Percentiles rank a stretch among this genome's conserved stretches.
Evolutionary conservation across 2,329 filamentous ascomycete species (phyloP).

Genomic region (Mycosphaerella sp.): DNA sequence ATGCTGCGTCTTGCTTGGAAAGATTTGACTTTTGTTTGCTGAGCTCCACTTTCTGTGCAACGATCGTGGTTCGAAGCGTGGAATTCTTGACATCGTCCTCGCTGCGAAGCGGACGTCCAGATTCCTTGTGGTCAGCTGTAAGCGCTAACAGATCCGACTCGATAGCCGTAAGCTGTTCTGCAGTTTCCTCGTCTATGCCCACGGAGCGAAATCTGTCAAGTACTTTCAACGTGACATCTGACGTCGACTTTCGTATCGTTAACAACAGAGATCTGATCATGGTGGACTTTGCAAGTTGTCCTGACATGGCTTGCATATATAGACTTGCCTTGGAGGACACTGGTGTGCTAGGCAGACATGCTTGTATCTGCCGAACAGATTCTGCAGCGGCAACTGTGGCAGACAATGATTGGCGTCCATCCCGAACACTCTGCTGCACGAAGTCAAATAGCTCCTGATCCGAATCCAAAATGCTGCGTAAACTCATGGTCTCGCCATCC

Average conservation of each 20-base stretch:
- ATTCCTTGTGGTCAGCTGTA: slow-evolving; percentile 14
- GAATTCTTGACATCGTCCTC: slow-evolving; percentile 66
- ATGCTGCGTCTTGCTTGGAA: slow-evolving; percentile 63
- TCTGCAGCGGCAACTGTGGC: slow-evolving; percentile 37
- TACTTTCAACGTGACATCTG: slow-evolving; percentile 47
- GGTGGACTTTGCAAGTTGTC: slow-evolving; percentile 49
- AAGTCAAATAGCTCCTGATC: slow-evolving; percentile 50
- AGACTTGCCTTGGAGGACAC: slow-evolving; percentile 41
- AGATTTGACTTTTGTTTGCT: slow-evolving; percentile 67
- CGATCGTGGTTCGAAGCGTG: slow-evolving; percentile 67
- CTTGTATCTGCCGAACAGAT: slow-evolving; percentile 36
- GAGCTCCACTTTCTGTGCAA: slow-evolving; percentile 74
- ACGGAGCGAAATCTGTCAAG: slow-evolving; percentile 23
- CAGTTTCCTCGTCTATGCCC: slow-evolving; percentile 1
- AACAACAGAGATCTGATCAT: slow-evolving; percentile 51
- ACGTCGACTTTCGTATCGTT: slow-evolving; percentile 55
- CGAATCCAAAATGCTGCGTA: slow-evolving; percentile 54
- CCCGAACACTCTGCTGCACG: slow-evolving; percentile 33
- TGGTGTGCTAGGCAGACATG: slow-evolving; percentile 34
- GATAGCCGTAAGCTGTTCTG: slow-evolving; percentile 6
- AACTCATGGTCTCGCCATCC: slow-evolving; percentile 26
- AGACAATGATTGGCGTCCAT: slow-evolving; percentile 38
- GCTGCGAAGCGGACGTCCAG: slow-evolving; percentile 54
- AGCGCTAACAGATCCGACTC: slow-evolving; percentile 24
- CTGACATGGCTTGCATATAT: slow-evolving; percentile 57